Evolutionary conservation across 2,329 filamentous ascomycete genomes (phyloP).

Genomic region (Fusarium solani-melongenae): DNA sequence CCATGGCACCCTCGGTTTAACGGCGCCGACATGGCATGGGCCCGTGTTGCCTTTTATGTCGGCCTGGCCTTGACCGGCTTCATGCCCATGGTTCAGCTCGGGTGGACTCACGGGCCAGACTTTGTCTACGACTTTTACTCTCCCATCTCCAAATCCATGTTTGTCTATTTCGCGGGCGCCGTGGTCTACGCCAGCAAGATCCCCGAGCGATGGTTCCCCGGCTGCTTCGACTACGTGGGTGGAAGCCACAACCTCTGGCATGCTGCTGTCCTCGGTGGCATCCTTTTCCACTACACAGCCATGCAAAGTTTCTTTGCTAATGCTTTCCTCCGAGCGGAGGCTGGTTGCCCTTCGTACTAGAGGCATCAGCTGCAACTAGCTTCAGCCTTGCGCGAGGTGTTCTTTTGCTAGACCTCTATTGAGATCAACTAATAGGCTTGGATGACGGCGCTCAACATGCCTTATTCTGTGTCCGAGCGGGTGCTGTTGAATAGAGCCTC

Average conservation of each 20-base stretch:
- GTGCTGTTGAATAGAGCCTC: background rate
- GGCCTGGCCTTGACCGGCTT: slow-evolving; percentile 89
- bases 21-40: slow-evolving; percentile 90
- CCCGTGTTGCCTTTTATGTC: slow-evolving; percentile 90
- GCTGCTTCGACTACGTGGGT: slow-evolving; percentile 93
- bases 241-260: slow-evolving; percentile 99
- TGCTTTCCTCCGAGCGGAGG: slow-evolving; percentile 76
- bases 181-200: slow-evolving; percentile 91
- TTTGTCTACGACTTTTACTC: slow-evolving; percentile 93
- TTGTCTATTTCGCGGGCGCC: slow-evolving; percentile 88
- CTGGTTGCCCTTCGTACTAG: slow-evolving; percentile 67
- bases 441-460: background rate
- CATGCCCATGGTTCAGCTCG: slow-evolving; percentile 87
- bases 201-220: slow-evolving; percentile 92
- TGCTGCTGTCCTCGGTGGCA: slow-evolving; percentile 90
- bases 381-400: background rate
- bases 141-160: slow-evolving; percentile 83
- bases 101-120: slow-evolving; percentile 77
- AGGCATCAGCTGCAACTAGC: background rate
- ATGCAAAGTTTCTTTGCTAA: slow-evolving; percentile 94
- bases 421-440: background rate
- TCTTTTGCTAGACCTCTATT: background rate
- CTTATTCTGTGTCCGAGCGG: background rate
- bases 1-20: slow-evolving; percentile 98
- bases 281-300: slow-evolving; percentile 95